Evolutionary conservation across 257 asterid genomes (phyloP).

Genomic region (Petunia secreta): DNA sequence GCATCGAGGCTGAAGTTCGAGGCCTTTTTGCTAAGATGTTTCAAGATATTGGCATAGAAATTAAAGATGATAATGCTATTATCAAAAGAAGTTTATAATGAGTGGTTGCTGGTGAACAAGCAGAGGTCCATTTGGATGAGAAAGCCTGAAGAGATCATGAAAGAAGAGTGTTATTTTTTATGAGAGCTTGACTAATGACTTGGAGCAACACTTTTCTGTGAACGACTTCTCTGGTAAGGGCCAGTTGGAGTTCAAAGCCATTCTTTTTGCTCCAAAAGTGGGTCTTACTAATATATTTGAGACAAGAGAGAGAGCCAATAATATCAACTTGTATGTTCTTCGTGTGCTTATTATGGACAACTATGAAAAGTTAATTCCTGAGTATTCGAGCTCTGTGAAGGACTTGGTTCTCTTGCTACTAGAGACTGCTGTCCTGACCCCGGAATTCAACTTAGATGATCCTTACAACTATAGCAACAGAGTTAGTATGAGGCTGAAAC

Average conservation of each 20-base stretch:
- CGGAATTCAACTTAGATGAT: no score
- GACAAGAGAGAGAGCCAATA: slow-evolving; percentile 60
- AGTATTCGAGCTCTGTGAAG: slow-evolving; percentile 59
- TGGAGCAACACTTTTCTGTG: slow-evolving; percentile 71
- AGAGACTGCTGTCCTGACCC: no score
- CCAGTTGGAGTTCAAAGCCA: slow-evolving; percentile 64
- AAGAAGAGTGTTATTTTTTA: slow-evolving; percentile 74
- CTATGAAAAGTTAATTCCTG: slow-evolving; percentile 69
- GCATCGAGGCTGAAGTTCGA: no score
- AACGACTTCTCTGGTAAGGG: slow-evolving; percentile 75
- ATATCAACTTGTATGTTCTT: slow-evolving; percentile 64
- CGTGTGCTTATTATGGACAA: slow-evolving; percentile 70
- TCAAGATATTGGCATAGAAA: no score
- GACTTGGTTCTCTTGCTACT: not conserved
- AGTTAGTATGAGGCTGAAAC: no score
- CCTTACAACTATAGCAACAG: no score
- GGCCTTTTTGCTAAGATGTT: no score
- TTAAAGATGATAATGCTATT: no score
- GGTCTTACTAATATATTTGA: slow-evolving; percentile 68
- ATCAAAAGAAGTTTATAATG: slow-evolving; percentile 61
- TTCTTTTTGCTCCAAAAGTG: slow-evolving; percentile 65
- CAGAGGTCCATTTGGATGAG: slow-evolving; percentile 76
- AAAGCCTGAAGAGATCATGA: slow-evolving; percentile 66
- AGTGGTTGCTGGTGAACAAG: slow-evolving; percentile 63
- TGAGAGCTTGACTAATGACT: slow-evolving; percentile 65